phyloP scores from a whole-genome alignment of 495 filamentous ascomycete genomes.

The Oidiodendron maius region DNA sequence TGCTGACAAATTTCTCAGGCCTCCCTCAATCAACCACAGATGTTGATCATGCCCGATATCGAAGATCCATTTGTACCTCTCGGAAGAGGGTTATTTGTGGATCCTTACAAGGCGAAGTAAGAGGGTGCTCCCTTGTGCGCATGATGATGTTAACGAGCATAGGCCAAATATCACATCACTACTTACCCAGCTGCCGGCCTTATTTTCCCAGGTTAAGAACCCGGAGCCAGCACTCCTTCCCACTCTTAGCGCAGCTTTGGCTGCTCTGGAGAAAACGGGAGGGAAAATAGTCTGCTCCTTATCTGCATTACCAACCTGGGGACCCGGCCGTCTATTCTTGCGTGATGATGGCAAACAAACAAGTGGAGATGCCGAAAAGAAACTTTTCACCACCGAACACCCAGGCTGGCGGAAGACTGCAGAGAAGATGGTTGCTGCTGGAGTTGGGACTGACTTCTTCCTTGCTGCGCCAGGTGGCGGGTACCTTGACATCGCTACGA shows the following conservation, averaged over 20 bases:
- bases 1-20: conserved; percentile 37
- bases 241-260: conserved; percentile 72
- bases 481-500: conserved; percentile 91
- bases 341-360: conserved; percentile 85
- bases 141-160: conserved; percentile 1
- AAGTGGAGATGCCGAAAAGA: conserved; percentile 84
- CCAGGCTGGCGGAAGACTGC: conserved; percentile 76
- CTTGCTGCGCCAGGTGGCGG: conserved; percentile 81
- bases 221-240: conserved; percentile 85
- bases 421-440: conserved; percentile 80
- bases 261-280: conserved; percentile 76
- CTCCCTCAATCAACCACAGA: conserved; percentile 80
- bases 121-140: conserved; percentile 13
- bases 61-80: conserved; percentile 96
- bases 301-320: conserved; percentile 79
- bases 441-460: conserved; percentile 90
- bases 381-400: conserved; percentile 86
- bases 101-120: conserved; percentile 86
- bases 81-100: conserved; percentile 88
- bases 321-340: conserved; percentile 74
- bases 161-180: conserved; percentile 78
- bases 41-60: conserved; percentile 98
- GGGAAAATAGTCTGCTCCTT: conserved; percentile 91
- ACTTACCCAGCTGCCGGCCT: conserved; percentile 68
- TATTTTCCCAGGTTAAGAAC: conserved; percentile 82